phyloP scores from a whole-genome alignment of 768 basidiomycete species.

The Suillus luteus region DNA sequence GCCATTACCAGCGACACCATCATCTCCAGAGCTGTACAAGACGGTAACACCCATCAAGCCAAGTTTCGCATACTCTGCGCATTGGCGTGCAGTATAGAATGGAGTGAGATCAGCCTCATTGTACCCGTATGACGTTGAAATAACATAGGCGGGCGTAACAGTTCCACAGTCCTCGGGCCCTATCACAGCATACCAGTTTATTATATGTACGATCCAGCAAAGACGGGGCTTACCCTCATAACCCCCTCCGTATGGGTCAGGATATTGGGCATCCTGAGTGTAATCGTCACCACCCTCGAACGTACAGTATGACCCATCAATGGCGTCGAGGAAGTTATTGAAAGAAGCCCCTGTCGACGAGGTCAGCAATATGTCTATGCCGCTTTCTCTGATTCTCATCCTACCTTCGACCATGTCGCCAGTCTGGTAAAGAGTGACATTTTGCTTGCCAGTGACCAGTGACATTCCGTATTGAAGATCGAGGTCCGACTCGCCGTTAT shows the following conservation, averaged over 20 bases:
- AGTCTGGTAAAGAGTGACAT: conserved; percentile 45
- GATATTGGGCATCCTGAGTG: conserved; percentile 37
- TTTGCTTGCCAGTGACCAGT: conserved; percentile 42
- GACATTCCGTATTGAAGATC: conserved; percentile 60
- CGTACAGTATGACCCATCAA: conserved; percentile 46
- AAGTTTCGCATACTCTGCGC: conserved; percentile 49
- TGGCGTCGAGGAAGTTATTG: conserved; percentile 49
- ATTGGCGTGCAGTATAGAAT: conserved; percentile 43
- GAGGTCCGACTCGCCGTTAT: conserved; percentile 57
- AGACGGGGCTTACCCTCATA: conserved; percentile 17
- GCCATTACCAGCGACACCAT: conserved; percentile 33
- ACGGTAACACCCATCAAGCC: conserved; percentile 40
- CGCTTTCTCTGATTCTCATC: neutral
- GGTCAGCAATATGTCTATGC: neutral
- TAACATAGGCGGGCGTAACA: conserved; percentile 39
- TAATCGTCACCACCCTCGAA: conserved; percentile 48
- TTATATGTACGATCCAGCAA: no score
- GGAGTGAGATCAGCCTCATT: conserved; percentile 39
- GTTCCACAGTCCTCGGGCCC: conserved; percentile 38
- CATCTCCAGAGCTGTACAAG: conserved; percentile 35
- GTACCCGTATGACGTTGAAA: conserved; percentile 46
- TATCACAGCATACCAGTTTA: conserved; percentile 5
- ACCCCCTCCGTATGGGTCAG: conserved; percentile 28
- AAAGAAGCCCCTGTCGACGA: conserved; percentile 42
- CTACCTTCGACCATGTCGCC: conserved; percentile 45